Evolutionary conservation across 2,329 filamentous ascomycete species (phyloP), one percentile per base, ranked within the genome.

Genomic region (Colletotrichum limetticola): DNA sequence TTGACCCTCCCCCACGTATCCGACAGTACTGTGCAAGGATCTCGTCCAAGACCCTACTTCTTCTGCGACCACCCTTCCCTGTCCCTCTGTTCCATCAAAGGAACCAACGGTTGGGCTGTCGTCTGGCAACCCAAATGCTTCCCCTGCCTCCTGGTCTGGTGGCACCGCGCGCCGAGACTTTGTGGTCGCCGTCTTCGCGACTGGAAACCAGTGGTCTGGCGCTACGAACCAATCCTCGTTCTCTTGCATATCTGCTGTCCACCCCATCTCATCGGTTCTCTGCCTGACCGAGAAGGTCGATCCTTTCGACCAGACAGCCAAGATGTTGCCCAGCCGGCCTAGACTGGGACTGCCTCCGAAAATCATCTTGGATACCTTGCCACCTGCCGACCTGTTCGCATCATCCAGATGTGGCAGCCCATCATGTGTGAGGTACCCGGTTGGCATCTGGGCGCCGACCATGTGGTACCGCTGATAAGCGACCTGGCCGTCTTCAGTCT

Each of bases 241-340:
- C 32, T 28, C 64, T 46, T 69, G 24, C 62, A 62, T 72, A 70
- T 72, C 70, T 70, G 56, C 70, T 53, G 30, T 12, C 58, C 68
- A 37, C 42, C 61, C 60, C 57, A 69, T 65, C 59, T 62, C 42
- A 69, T 69, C 69, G 64, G 72, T 55, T 65, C 60, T 37, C 68
- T 74, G 52, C 72, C 72, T 72, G 72, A 61, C 72, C 56, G 59
- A 74, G 72, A 73, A 74, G 72, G 72, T 74, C 63, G 49, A 72
- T 69, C 55, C 55, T 69, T n/a, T 65, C 46, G 14, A 64, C 22
- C 19, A 56, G 42, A n/a, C 30, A 42, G 70, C 70, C 70, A 72
- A 72, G 70, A 65, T 53, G 59, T 26, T 28, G 70, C 66, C 70
- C 60, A 72, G 70, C 9, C 59, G 70, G 22, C 60, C 70, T 65